phyloP scores from a whole-genome alignment of 1,284 basidiomycete species.

The Ustilago hordei region DNA sequence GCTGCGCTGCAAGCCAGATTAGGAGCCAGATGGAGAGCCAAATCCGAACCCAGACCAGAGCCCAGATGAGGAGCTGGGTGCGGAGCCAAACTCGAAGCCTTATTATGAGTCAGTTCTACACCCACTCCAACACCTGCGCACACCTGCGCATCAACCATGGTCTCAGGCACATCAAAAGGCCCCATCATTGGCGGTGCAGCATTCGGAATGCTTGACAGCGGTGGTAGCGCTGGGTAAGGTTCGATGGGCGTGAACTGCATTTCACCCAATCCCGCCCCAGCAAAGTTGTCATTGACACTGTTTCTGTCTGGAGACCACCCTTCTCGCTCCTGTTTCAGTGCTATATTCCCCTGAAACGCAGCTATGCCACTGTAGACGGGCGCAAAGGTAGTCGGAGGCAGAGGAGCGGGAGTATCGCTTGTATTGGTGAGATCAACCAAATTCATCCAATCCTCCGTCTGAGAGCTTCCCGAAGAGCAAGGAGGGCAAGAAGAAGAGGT shows the following conservation, averaged over 20 bases:
- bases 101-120: background rate
- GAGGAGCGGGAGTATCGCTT: background rate
- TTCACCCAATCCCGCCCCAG: background rate
- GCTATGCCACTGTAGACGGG: background rate
- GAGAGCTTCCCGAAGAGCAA: background rate
- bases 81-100: background rate
- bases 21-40: background rate
- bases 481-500: background rate
- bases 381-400: background rate
- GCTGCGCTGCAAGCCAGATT: background rate
- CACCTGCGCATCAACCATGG: background rate
- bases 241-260: background rate
- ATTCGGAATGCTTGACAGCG: background rate
- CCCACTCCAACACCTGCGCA: background rate
- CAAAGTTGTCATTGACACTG: too few relatives aligned
- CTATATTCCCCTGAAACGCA: background rate
- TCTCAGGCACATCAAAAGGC: conserved; percentile 1
- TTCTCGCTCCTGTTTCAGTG: background rate
- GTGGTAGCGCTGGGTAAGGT: background rate
- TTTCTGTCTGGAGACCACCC: background rate
- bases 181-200: background rate
- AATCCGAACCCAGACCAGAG: background rate
- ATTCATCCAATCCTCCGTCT: conserved; percentile 2
- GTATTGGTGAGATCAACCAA: background rate
- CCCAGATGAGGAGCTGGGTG: background rate